Base-by-base conservation (phyloP, 2,329 filamentous ascomycete genomes). In the Fusarium transvaalense region DNA sequence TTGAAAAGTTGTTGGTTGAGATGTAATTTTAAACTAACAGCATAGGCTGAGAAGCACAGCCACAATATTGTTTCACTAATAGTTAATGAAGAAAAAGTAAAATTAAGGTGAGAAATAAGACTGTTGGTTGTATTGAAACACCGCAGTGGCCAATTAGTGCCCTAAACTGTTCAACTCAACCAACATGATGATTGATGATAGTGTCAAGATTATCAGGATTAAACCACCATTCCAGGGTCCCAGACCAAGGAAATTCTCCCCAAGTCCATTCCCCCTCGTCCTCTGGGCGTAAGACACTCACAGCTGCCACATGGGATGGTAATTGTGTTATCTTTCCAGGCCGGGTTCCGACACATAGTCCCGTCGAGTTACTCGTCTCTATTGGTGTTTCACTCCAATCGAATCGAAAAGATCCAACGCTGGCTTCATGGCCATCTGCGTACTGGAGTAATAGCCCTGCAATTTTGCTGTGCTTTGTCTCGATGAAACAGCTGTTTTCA, bases 221-320 rank as follows among this genome's bases (percentile, higher is more conserved):
- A 2, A 66, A 66, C 63, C 63, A 65, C 62, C 62, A 65, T 29
- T 65, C 55, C 9, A 66, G 23, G 0, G 35, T 41, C 10, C 62
- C 61, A 15, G 19, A 17, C 62, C 61, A 65, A 4, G 62, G 34
- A 1, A 65, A 8, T 14, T 48, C 34, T 12, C 10, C 21, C 47
- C 62, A 65, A 0, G 43, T 37, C 25, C 38, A 41, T 32, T 37
- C 55, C 3, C 15, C 56, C 3, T 35, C 21, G 0, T 8, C 2
- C 1, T 37, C 19, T 17, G 32, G 55, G 10, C 12, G 23, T 3
- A 0, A 5, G 2, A 37, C 15, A 0, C 5, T 5, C 1, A 65
- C 42, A 4, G 3, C 14, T 15, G 23, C 32, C 12, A 42, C 47
- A 14, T 46, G 25, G 3, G 32, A 8, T 4, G 37, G 25, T 32